Evolutionary conservation across 768 basidiomycete genomes (phyloP), one percentile per base, ranked within the genome.

Genomic region (Dioszegia hungarica): DNA sequence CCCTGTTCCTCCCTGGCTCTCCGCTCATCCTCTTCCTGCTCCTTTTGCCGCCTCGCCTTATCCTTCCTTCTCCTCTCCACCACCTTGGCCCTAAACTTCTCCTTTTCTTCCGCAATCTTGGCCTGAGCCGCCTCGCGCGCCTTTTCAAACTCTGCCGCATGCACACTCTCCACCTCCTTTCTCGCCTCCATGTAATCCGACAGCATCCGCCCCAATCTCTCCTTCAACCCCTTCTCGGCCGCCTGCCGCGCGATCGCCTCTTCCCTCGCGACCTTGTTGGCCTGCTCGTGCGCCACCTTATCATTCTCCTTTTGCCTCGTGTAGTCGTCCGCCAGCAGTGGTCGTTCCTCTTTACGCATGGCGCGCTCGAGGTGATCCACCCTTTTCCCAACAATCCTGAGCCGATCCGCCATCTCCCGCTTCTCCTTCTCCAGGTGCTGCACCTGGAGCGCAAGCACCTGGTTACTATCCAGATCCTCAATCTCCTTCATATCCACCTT

Each of bases 351-450:
- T 75, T 91, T 90, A 64, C 94, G 87, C 78, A 86, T 89, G 0
- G 93, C 92, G 52, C 92, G 90, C 78, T 98, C 94, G 74, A 88
- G 75, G 78, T 99, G 94, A 72, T 98, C 95, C 66, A 97, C 83
- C 24, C 92, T 87, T 78, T 98, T 98, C 34, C 85, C 74, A 40
- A 86, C 82, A 62, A 93, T 83, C 22, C 90, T 86, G 45, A 94
- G 81, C 20, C 87, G 83, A 67, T 91, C 88, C 56, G 81, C 82
- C 62, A 89, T 80, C 64, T 91, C 88, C 67, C 84, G 86, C 81
- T 92, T 94, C 79, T 98, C 93, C 79, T 94, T 95, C 79, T 95
- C 95, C 41, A 97, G 81, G 72, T 97, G 91, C 63, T 90, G 86
- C 34, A 95, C 91, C 75, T 95, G 92, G 64, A 95, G 83, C 28